These are phyloP conservation scores for Trichoderma endophyticum DNA, from an alignment of 2,329 filamentous ascomycete genomes.

Conservation along the genomic window DNA sequence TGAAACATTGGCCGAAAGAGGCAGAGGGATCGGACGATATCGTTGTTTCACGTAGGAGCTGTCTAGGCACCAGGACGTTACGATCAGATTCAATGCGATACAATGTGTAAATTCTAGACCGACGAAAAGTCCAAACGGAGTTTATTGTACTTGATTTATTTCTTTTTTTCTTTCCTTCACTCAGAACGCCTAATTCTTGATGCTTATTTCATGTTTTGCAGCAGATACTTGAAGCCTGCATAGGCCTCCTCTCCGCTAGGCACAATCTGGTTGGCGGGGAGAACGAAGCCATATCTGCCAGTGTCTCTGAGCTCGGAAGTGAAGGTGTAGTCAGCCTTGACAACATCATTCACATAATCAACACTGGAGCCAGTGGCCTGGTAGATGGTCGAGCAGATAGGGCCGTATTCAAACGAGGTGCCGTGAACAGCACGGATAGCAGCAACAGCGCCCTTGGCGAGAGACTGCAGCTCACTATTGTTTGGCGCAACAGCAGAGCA, in stretches of 20 bases:
- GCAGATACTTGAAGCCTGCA: slow-evolving; percentile 58
- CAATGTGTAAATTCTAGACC: not conserved
- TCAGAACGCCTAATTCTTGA: too few species aligned
- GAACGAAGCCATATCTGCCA: slow-evolving; percentile 41
- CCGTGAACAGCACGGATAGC: slow-evolving; percentile 48
- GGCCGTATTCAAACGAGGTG: slow-evolving; percentile 41
- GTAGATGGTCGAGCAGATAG: slow-evolving; percentile 61
- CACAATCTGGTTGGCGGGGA: slow-evolving; percentile 42
- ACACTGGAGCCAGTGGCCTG: slow-evolving; percentile 47
- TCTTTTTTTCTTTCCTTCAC: not conserved
- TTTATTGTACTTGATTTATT: not conserved
- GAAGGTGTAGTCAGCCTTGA: slow-evolving; percentile 41
- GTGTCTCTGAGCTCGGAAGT: slow-evolving; percentile 39
- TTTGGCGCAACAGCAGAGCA: slow-evolving; percentile 48
- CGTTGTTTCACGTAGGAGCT: not conserved
- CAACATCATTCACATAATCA: slow-evolving; percentile 45
- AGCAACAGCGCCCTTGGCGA: slow-evolving; percentile 47
- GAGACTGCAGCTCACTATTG: slow-evolving; percentile 44
- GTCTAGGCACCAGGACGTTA: not conserved
- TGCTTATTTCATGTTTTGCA: slow-evolving; percentile 38
- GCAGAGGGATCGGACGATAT: not conserved
- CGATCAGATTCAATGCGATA: not conserved
- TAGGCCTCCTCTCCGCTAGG: slow-evolving; percentile 43
- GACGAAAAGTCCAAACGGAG: not conserved
- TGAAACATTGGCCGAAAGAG: not conserved